Evolutionary conservation across 192 early-diverging fungal genomes (phyloP).

Genomic region (Phycomyces nitens): DNA sequence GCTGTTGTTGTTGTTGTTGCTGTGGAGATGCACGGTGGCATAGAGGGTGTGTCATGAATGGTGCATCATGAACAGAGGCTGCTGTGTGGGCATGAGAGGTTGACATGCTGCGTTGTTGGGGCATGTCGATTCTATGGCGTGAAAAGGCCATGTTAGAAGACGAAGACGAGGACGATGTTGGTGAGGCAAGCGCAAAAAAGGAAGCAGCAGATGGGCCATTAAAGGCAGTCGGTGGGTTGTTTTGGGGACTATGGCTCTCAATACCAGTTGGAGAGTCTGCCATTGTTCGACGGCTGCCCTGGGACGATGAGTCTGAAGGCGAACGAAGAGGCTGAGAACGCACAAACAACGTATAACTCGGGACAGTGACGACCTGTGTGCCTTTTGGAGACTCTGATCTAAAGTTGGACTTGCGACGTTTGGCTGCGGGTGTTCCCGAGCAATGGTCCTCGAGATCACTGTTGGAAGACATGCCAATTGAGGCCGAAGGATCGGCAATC

Average conservation of each 20-base stretch:
- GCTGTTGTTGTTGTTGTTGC: background rate
- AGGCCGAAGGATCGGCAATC: constrained; percentile 4
- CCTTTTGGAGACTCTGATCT: constrained; percentile 15
- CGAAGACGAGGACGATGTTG: constrained; percentile 15
- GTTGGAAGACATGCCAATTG: background rate
- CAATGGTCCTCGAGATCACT: background rate
- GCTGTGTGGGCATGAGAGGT: constrained; percentile 3
- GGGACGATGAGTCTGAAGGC: constrained; percentile 6
- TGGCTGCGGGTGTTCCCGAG: constrained; percentile 5
- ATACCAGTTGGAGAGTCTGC: constrained; percentile 1
- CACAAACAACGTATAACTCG: constrained; percentile 16
- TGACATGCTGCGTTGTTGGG: background rate
- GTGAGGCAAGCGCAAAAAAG: constrained; percentile 10
- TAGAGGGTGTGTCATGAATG: background rate
- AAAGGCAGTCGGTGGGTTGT: constrained; percentile 1
- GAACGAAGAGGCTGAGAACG: constrained; percentile 13
- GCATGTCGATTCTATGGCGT: constrained; percentile 6
- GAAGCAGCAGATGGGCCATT: constrained; percentile 3
- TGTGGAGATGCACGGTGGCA: constrained; percentile 1
- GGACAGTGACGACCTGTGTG: constrained; percentile 18
- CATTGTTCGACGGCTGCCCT: background rate
- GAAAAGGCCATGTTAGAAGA: constrained; percentile 10
- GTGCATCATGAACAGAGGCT: background rate
- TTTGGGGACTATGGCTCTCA: background rate
- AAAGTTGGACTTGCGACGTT: constrained; percentile 6